Conservation (phyloP, 192 early-diverging fungal genomes). For the Backusella australiensis region DNA sequence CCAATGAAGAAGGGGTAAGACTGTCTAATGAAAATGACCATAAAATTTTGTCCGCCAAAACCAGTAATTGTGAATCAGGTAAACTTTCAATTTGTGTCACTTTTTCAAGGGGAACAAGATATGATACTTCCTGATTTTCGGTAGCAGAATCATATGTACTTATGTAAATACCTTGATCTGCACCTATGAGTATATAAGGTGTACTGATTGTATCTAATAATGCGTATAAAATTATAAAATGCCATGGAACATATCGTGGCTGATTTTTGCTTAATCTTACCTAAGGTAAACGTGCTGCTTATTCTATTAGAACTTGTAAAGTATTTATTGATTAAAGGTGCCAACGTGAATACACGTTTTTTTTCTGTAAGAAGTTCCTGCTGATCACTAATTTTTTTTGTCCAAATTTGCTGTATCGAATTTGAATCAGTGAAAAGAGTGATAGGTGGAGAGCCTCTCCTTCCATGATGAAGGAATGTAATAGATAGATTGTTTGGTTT, state of each 20-base stretch:
- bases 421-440: slow-evolving; percentile 72
- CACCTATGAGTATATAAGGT: slow-evolving; percentile 63
- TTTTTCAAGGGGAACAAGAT: slow-evolving; percentile 68
- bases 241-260: too few species aligned
- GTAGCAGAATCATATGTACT: slow-evolving; percentile 3
- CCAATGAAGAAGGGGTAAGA: slow-evolving; percentile 27
- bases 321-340: slow-evolving; percentile 43
- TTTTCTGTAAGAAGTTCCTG: slow-evolving; percentile 39
- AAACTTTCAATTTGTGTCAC: slow-evolving; percentile 86
- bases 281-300: slow-evolving; percentile 39
- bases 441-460: slow-evolving; percentile 53
- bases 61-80: slow-evolving; percentile 71
- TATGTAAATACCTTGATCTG: slow-evolving; percentile 81
- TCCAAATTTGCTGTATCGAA: slow-evolving; percentile 78
- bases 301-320: slow-evolving; percentile 52
- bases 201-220: slow-evolving; percentile 33
- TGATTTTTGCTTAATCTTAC: not conserved
- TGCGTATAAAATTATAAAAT: not conserved
- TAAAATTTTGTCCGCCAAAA: slow-evolving; percentile 76
- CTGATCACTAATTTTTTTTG: slow-evolving; percentile 71
- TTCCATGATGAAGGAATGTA: slow-evolving; percentile 73
- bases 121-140: slow-evolving; percentile 23
- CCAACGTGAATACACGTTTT: slow-evolving; percentile 48
- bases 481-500: slow-evolving; percentile 55
- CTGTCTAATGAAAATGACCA: slow-evolving; percentile 54